These are phyloP conservation scores for Tuber aestivum DNA, from an alignment of 495 filamentous ascomycete species.

Conservation along the genomic window DNA sequence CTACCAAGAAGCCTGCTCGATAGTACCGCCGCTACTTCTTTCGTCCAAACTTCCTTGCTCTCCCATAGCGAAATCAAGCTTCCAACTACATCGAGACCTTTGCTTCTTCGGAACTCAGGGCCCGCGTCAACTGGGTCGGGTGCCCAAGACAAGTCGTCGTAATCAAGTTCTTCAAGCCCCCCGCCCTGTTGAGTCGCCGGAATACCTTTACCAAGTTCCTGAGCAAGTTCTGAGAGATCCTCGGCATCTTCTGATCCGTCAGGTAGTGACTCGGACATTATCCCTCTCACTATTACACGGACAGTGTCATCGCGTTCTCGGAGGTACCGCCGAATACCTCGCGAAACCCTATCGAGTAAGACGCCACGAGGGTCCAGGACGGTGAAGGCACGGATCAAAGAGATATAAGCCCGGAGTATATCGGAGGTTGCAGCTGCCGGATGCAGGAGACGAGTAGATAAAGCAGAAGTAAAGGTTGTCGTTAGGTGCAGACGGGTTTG, in stretches of 20 bases:
- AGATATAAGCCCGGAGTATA: conserved; percentile 85
- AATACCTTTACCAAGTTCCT: conserved; percentile 60
- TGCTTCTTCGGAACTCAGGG: conserved; percentile 82
- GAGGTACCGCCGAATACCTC: conserved; percentile 76
- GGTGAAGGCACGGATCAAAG: conserved; percentile 82
- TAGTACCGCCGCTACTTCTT: conserved; percentile 80
- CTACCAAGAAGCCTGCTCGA: conserved; percentile 76
- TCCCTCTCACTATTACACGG: conserved; percentile 74
- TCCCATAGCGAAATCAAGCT: conserved; percentile 83
- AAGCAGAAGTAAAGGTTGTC: conserved; percentile 59
- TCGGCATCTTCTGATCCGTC: conserved; percentile 15
- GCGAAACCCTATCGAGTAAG: conserved; percentile 76
- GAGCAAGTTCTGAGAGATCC: conserved; percentile 66
- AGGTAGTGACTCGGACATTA: conserved; percentile 60
- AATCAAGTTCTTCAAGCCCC: conserved; percentile 63
- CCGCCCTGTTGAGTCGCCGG: conserved; percentile 28
- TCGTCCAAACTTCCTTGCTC: conserved; percentile 80
- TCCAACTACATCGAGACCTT: conserved; percentile 83
- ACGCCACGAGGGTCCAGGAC: conserved; percentile 88
- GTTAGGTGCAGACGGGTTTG: conserved; percentile 60
- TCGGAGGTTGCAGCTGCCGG: conserved; percentile 82
- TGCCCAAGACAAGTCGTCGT: conserved; percentile 83
- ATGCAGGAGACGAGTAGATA: conserved; percentile 72
- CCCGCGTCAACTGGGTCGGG: conserved; percentile 90
- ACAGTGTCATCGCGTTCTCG: conserved; percentile 92